Percentiles rank a stretch among this genome's conserved stretches.
Conservation (phyloP, 164 flowering plant species). For the Nelumbo lutea region DNA sequence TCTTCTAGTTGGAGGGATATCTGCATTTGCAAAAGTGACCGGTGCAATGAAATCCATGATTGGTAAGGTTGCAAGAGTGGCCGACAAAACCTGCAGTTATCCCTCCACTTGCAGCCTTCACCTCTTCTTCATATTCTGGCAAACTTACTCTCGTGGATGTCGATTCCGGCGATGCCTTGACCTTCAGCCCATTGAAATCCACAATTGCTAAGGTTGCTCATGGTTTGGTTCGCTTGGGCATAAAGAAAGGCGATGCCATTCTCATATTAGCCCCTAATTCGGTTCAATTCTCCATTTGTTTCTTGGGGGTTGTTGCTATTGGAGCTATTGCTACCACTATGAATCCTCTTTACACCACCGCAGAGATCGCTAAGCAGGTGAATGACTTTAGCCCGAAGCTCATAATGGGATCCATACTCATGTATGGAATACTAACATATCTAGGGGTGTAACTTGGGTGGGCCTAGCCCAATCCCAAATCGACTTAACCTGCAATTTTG, state of each 20-base stretch:
- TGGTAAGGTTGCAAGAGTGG: no score
- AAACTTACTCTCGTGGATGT: conserved; percentile 60
- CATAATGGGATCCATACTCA: conserved; percentile 14
- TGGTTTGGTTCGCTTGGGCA: conserved; percentile 43
- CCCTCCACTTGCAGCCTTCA: no score
- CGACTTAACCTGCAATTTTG: no score
- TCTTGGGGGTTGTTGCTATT: conserved; percentile 46
- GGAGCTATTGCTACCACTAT: conserved; percentile 76
- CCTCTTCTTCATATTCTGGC: conserved; percentile 39
- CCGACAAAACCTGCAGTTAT: no score
- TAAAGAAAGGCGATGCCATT: conserved; percentile 62
- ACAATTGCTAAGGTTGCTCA: conserved; percentile 38
- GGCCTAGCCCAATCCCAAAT: no score
- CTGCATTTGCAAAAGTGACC: no score
- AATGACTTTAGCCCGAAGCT: conserved; percentile 61
- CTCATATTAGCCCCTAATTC: conserved; percentile 76
- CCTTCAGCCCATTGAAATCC: conserved; percentile 45
- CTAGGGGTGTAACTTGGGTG: no score
- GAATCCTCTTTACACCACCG: conserved; percentile 59
- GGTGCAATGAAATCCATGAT: no score
- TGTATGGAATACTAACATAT: no score
- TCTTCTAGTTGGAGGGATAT: no score
- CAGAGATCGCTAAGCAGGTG: conserved; percentile 58
- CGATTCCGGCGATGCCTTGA: conserved; percentile 41
- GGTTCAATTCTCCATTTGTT: conserved; percentile 51